Evolutionary conservation across 768 basidiomycete genomes (phyloP).

Genomic region (Xerocomellus amylosporus): DNA sequence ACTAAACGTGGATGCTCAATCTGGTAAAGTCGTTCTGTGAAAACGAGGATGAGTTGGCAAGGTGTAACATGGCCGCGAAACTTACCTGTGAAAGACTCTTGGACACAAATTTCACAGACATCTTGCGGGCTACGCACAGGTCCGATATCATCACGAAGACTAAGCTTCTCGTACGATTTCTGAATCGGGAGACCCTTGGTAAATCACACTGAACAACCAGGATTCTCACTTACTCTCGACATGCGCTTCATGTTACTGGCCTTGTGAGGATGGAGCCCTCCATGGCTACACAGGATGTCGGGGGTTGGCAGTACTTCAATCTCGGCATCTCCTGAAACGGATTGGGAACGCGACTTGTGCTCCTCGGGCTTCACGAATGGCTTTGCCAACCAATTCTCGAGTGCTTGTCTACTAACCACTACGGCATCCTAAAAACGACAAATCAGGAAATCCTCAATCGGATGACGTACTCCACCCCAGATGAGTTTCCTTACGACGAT

Average conservation of each 20-base stretch:
- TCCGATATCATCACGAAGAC: constrained; percentile 43
- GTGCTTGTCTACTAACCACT: constrained; percentile 56
- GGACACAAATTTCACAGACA: constrained; percentile 62
- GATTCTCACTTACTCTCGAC: constrained; percentile 40
- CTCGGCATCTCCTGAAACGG: constrained; percentile 16
- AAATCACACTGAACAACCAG: not conserved
- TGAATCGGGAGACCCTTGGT: not conserved
- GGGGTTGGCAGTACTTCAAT: constrained; percentile 30
- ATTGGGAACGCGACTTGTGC: constrained; percentile 18
- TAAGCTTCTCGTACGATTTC: constrained; percentile 27
- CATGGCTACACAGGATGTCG: constrained; percentile 63
- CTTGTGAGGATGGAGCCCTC: constrained; percentile 57
- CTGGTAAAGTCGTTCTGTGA: constrained; percentile 65
- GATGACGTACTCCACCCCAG: constrained; percentile 7
- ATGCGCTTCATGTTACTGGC: constrained; percentile 68
- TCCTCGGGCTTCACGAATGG: constrained; percentile 24
- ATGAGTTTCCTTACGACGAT: constrained; percentile 2
- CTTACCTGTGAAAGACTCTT: constrained; percentile 55
- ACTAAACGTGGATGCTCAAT: constrained; percentile 65
- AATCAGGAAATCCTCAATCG: constrained; percentile 14
- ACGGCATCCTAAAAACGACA: constrained; percentile 44
- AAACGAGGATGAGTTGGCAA: not conserved
- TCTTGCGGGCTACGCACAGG: constrained; percentile 49
- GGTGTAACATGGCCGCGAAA: not conserved
- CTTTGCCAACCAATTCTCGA: constrained; percentile 60